Evolutionary conservation across 129 eudicot genomes (phyloP).

Genomic region (Sambucus nigra): DNA sequence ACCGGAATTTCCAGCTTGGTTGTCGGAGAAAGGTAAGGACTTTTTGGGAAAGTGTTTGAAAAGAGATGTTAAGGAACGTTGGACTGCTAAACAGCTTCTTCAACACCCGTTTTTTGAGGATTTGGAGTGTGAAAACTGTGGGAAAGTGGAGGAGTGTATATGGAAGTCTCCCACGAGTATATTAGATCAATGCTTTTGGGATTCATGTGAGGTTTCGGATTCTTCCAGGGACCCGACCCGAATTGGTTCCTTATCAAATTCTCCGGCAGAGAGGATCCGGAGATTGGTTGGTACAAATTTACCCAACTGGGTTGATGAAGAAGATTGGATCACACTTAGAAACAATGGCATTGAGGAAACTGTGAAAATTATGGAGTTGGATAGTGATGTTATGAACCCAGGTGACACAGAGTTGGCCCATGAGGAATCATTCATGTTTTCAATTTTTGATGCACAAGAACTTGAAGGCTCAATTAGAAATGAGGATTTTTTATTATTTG

Average conservation of each 20-base stretch:
- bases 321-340: conserved; percentile 63
- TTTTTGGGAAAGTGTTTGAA: conserved; percentile 56
- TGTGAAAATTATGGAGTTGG: conserved; percentile 3
- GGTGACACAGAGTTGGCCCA: neutral
- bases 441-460: conserved; percentile 5
- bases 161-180: conserved; percentile 61
- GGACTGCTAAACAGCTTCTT: conserved; percentile 48
- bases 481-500: conserved; percentile 17
- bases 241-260: conserved; percentile 13
- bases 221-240: conserved; percentile 8
- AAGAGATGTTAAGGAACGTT: conserved; percentile 35
- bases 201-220: conserved; percentile 31
- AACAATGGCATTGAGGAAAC: conserved; percentile 17
- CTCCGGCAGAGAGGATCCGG: conserved; percentile 39
- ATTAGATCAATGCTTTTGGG: conserved; percentile 69
- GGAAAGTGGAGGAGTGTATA: conserved; percentile 9
- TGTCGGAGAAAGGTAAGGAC: conserved; percentile 44
- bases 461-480: conserved; percentile 17
- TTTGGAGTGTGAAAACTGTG: conserved; percentile 6
- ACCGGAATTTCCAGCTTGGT: conserved; percentile 48
- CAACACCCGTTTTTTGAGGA: conserved; percentile 43
- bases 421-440: neutral
- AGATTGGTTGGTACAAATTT: conserved; percentile 29
- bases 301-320: conserved; percentile 44
- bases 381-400: neutral